Base-by-base conservation (phyloP, 192 early-diverging fungal species). In the Backusella parvicylindrica region DNA sequence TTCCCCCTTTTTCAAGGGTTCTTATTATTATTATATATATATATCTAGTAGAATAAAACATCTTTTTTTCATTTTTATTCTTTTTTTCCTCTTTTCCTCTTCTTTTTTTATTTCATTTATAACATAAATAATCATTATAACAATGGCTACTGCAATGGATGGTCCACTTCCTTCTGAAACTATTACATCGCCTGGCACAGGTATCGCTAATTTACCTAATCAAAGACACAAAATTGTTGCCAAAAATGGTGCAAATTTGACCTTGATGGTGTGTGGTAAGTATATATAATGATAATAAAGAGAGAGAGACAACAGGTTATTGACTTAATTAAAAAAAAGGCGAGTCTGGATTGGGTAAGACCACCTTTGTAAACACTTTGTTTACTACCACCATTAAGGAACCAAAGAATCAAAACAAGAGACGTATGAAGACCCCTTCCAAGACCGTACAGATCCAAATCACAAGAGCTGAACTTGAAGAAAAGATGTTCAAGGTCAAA, bases 381-480 rank as follows among this genome's bases (percentile, higher is more conserved):
- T 99, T 98, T 80, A 93, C 94, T 70, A 87, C 94, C 37, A 91
- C 91, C 23, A 89, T 77, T 40, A 82, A 82, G 23, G 66, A 82
- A 26, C 75, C 71, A 40, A 73, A 79, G 43, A 75, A 71, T 30
- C 37, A 60, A 31, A 56, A 49, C 33, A 82, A 88, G 31, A 93
- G 97, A 65, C 92, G 90, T 86, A 88, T 91, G 77, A 95, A 96
- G 86, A 82, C 93, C 86, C 83, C 94, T 30, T 94, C 97, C 79
- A 89, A 93, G 79, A 99, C 97, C 30, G 96, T 98, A 68, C 92
- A 97, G 82, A 98, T 99, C 85, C 96, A 96, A 80, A 95, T 99
- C 77, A 95, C 96, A 79, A 93, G 96, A 77, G 97, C 98, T 69
- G 98, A 97, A 21, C 92, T 99, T 67, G 95, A 99, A 83, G 98